Percentiles rank a stretch among this genome's conserved stretches.
These are phyloP conservation scores for Pythium pyrilobum DNA, from an alignment of 352 stramenopile species.

Conservation along the genomic window DNA sequence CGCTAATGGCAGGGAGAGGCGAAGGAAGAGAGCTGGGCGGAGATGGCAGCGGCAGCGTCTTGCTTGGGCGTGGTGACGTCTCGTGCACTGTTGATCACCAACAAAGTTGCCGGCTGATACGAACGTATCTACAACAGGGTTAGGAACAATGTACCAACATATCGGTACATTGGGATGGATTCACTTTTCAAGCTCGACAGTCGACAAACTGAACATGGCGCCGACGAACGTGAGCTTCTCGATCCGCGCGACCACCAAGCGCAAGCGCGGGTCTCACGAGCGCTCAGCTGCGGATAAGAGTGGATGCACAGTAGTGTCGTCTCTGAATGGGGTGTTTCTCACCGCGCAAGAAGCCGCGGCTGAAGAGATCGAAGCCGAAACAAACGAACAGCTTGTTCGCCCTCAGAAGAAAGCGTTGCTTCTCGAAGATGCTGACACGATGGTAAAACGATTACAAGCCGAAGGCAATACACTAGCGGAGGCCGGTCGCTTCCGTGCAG, in stretches of 20 bases:
- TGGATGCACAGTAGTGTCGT: too few species aligned
- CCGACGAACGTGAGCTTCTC: constrained; percentile 3
- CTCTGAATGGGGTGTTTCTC: neutral
- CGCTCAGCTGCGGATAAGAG: too few species aligned
- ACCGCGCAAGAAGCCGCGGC: constrained; percentile 9
- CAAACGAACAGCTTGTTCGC: neutral
- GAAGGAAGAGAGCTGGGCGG: neutral
- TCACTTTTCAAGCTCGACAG: neutral
- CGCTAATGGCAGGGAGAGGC: neutral
- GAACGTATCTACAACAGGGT: too few species aligned
- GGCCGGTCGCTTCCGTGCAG: constrained; percentile 45
- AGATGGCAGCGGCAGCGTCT: neutral
- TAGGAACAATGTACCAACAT: neutral
- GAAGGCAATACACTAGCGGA: constrained; percentile 78
- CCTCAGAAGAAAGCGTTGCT: constrained; percentile 17
- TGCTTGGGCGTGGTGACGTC: too few species aligned
- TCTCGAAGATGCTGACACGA: constrained; percentile 52
- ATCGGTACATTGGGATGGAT: neutral
- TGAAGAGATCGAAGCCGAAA: neutral
- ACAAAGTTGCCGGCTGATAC: constrained; percentile 8
- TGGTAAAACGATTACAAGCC: constrained; percentile 58
- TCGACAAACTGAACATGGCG: neutral
- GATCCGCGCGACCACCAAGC: constrained; percentile 11
- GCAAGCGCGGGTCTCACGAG: constrained; percentile 11
- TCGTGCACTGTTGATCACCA: constrained; percentile 16